phyloP scores from a whole-genome alignment of 371 early-diverging fungal species.

The Thermomucor indicae-seudaticae region DNA sequence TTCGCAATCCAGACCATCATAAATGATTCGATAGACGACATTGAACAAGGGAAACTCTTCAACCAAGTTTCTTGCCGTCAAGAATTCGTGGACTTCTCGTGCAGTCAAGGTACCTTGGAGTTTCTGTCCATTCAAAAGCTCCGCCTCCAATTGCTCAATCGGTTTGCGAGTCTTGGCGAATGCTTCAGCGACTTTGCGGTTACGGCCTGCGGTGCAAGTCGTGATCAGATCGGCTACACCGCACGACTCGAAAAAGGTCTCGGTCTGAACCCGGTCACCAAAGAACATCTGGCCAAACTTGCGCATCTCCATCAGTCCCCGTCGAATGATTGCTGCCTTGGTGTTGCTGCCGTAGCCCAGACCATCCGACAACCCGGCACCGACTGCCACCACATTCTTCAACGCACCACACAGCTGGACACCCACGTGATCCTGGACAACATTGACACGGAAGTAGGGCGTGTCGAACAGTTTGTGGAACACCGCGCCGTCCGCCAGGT shows the following conservation, averaged over 20 bases:
- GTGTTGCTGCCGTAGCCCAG: slow-evolving; percentile 89
- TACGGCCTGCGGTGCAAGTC: slow-evolving; percentile 95
- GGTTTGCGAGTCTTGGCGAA: slow-evolving; percentile 82
- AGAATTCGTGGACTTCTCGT: slow-evolving; percentile 82
- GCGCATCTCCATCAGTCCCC: slow-evolving; percentile 95
- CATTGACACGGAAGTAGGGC: slow-evolving; percentile 81
- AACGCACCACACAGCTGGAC: slow-evolving; percentile 98
- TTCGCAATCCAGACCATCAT: slow-evolving; percentile 56
- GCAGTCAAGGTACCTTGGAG: slow-evolving; percentile 96
- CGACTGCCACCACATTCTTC: slow-evolving; percentile 99
- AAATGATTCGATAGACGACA: slow-evolving; percentile 86
- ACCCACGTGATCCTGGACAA: slow-evolving; percentile 83
- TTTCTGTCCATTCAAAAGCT: slow-evolving; percentile 96
- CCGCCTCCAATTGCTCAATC: slow-evolving; percentile 85
- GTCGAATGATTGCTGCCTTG: slow-evolving; percentile 95
- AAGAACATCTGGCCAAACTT: slow-evolving; percentile 86
- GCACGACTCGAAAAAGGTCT: slow-evolving; percentile 95
- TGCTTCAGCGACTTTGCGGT: slow-evolving; percentile 90
- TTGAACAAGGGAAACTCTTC: slow-evolving; percentile 83
- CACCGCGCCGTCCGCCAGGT: slow-evolving; percentile 65
- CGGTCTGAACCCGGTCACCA: slow-evolving; percentile 67
- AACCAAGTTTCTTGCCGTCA: slow-evolving; percentile 57
- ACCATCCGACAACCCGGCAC: slow-evolving; percentile 96
- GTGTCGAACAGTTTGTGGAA: slow-evolving; percentile 85
- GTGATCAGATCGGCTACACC: slow-evolving; percentile 92